These are phyloP conservation scores for Cladosporium sp. DNA, from an alignment of 2,329 filamentous ascomycete genomes.

Conservation along the genomic window DNA sequence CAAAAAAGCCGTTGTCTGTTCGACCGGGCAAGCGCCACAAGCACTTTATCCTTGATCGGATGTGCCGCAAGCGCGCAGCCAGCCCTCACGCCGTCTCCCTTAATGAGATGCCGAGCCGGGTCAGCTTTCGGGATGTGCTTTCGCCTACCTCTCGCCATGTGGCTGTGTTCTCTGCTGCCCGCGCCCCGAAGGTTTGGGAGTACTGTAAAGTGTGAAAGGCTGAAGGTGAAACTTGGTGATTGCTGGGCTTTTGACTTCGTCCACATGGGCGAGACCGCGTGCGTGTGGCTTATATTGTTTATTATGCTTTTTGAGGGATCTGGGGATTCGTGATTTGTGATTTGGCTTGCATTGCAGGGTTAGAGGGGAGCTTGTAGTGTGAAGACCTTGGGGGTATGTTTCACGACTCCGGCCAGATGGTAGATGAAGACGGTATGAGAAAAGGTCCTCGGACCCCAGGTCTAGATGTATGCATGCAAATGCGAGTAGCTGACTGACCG, in stretches of 20 bases:
- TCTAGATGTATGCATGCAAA: background rate
- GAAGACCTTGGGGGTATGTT: no score
- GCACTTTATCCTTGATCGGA: background rate
- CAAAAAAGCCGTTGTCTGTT: background rate
- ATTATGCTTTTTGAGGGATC: background rate
- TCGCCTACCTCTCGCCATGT: slow-evolving; percentile 7
- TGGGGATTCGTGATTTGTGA: background rate
- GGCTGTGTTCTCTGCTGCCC: background rate
- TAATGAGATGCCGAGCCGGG: background rate
- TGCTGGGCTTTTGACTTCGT: slow-evolving; percentile 1
- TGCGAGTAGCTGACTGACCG: background rate
- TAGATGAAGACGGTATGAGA: no score
- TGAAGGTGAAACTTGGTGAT: background rate
- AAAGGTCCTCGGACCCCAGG: no score
- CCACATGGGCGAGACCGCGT: background rate
- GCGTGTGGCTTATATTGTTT: background rate
- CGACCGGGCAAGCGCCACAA: background rate
- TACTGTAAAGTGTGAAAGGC: slow-evolving; percentile 1
- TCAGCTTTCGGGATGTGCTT: background rate
- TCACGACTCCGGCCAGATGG: no score
- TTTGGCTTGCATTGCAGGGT: background rate
- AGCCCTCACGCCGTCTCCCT: background rate
- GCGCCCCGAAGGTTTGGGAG: background rate
- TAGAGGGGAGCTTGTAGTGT: background rate
- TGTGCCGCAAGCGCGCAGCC: slow-evolving; percentile 4